Conservation (phyloP, 345 rosid genomes). For the Dipteronia dyeriana region DNA sequence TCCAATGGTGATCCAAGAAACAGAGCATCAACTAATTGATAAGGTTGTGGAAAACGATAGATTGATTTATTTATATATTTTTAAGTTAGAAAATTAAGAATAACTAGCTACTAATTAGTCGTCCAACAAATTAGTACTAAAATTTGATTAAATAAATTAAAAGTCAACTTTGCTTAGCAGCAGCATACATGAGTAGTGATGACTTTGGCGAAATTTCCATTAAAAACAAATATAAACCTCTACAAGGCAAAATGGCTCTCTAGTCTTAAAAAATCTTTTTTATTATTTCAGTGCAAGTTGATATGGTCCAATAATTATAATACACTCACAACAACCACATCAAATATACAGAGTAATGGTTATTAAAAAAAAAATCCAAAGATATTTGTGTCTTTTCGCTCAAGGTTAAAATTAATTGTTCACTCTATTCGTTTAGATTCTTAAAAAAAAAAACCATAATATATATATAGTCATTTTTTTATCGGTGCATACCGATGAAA, state of each 20-base stretch:
- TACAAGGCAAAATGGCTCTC: not conserved
- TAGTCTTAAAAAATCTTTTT: not conserved
- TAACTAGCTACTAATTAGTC: not conserved
- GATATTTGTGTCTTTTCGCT: too few species aligned
- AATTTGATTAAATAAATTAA: not conserved
- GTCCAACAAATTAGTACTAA: not conserved
- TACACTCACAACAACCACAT: too few species aligned
- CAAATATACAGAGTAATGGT: too few species aligned
- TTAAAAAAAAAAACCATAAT: too few species aligned
- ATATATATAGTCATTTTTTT: too few species aligned
- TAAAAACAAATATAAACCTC: not conserved
- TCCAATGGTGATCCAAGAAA: not conserved
- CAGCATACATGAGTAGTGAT: conserved; percentile 4
- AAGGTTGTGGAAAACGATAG: not conserved
- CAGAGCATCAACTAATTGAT: not conserved
- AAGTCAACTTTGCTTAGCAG: conserved; percentile 7
- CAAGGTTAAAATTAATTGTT: too few species aligned
- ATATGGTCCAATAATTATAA: too few species aligned
- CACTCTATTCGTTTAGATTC: too few species aligned
- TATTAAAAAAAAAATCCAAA: too few species aligned
- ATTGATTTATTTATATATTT: not conserved
- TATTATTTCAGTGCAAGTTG: too few species aligned
- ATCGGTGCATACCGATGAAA: too few species aligned
- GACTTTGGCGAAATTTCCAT: not conserved
- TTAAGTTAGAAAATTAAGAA: not conserved